A percentile compares a stretch with the other conserved stretches of the same genome.
Evolutionary conservation across 1,139 yeast species (phyloP).

Genomic region (Magnusiomyces paraingens): DNA sequence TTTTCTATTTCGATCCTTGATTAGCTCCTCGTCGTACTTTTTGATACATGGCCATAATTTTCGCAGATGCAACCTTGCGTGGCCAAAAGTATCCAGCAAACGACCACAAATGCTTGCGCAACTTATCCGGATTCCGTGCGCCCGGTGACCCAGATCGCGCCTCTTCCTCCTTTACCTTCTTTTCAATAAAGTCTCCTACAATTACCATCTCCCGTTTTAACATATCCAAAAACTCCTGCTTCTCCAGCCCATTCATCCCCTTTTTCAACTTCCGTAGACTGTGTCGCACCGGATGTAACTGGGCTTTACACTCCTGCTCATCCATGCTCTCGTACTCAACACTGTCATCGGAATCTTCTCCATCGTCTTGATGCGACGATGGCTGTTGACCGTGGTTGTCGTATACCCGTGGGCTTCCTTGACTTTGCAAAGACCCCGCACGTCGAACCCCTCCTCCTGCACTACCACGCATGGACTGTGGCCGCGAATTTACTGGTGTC

Average conservation of each 20-base stretch:
- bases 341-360: conserved; percentile 34
- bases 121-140: conserved; percentile 34
- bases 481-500: background rate
- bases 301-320: conserved; percentile 58
- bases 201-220: conserved; percentile 65
- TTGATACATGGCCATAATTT: conserved; percentile 79
- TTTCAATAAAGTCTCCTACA: conserved; percentile 71
- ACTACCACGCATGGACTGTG: background rate
- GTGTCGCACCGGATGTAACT: conserved; percentile 65
- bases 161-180: conserved; percentile 23
- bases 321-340: conserved; percentile 78
- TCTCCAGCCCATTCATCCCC: conserved; percentile 76
- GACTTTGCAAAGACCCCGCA: conserved; percentile 1
- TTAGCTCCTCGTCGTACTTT: conserved; percentile 33
- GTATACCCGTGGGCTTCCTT: background rate
- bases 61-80: conserved; percentile 64
- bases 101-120: conserved; percentile 76
- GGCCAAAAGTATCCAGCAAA: conserved; percentile 95
- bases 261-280: conserved; percentile 69
- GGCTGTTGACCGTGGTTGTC: conserved; percentile 7
- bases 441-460: background rate
- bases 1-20: background rate
- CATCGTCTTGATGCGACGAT: background rate
- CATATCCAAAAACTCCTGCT: conserved; percentile 75
- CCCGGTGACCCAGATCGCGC: conserved; percentile 20